Base-by-base conservation (phyloP, 306 rosid species). In the Casuarina cunninghamiana region DNA sequence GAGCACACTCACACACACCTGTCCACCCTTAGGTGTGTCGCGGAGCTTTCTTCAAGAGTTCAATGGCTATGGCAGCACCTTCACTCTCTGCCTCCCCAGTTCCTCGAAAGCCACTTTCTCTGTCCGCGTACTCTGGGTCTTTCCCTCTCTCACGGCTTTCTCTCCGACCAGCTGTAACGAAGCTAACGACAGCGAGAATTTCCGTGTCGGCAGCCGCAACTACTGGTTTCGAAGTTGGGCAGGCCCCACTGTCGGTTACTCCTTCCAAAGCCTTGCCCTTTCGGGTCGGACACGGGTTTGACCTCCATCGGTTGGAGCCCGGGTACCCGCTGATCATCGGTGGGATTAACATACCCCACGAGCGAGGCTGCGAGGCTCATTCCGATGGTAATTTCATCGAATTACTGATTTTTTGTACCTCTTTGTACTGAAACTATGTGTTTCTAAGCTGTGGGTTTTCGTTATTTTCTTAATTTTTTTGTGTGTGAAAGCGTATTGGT, bases 301-400 rank as follows among this genome's bases (percentile, higher is more conserved):
- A 96, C 88, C 97, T 96, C 62, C 99, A 96, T 46, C 83, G 99
- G 0, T 75, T 93, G 84, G 99, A 96, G 75, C 93, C 96, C 32
- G 96, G 97, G 63, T 96, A 91, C 73, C 99, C 99, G 6, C 75
- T 96, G 65, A 96, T 96, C 76, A 96, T 96, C 79, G 99, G 99
- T 11, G 99, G 99, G 43, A 93, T 96, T 73, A 71, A 78, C 82
- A 78, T 96, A 55, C 99, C 99, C 48, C 99, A 96, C 77, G 97
- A 96, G 0, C 79, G 88, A 83, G 99, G 99, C 72, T 96, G 99
- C 84, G 99, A 93, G 77, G 99, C 99, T 62, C 98, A 96, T 67
- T 96, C 99, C 26, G 99, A 96, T 81, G 99, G 98, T 94, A 66
- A 79, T 71, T 77, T 2, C 72, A 1, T 21, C 16, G 9, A 39